Conservation (phyloP, 1,139 yeast species). For the Kodamaea fungicola region DNA sequence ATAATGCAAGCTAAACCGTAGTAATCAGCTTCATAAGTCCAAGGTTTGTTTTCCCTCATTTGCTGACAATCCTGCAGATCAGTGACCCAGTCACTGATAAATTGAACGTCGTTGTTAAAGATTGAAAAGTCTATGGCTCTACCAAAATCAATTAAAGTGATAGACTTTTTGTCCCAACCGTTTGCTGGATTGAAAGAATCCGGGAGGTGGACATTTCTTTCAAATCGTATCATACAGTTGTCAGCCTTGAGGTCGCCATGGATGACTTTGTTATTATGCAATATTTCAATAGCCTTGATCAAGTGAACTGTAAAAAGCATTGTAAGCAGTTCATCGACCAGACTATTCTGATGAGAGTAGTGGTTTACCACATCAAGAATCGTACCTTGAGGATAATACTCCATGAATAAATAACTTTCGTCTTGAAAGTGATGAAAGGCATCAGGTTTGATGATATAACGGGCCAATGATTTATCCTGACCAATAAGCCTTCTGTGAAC, state of each 20-base stretch:
- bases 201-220: conserved; percentile 16
- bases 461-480: conserved; percentile 8
- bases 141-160: conserved; percentile 79
- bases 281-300: conserved; percentile 53
- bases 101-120: conserved; percentile 47
- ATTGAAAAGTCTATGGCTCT: conserved; percentile 70
- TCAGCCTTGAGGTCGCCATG: conserved; percentile 90
- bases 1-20: conserved; percentile 77
- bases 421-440: conserved; percentile 59
- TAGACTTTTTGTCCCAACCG: conserved; percentile 52
- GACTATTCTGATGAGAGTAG: conserved; percentile 26
- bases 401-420: conserved; percentile 71
- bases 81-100: conserved; percentile 59
- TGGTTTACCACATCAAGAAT: conserved; percentile 67
- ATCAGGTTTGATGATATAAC: conserved; percentile 48
- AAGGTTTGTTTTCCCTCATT: conserved; percentile 57
- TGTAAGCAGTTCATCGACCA: conserved; percentile 59
- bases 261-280: conserved; percentile 65
- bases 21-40: conserved; percentile 85
- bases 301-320: conserved; percentile 65
- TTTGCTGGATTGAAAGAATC: conserved; percentile 31
- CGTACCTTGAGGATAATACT: conserved; percentile 73
- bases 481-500: conserved; percentile 38
- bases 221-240: conserved; percentile 74
- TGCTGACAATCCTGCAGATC: conserved; percentile 78